A percentile compares a stretch with the other conserved stretches of the same genome.
Evolutionary conservation across 305 asterid genomes (phyloP).

Genomic region (Plantago rigida): DNA sequence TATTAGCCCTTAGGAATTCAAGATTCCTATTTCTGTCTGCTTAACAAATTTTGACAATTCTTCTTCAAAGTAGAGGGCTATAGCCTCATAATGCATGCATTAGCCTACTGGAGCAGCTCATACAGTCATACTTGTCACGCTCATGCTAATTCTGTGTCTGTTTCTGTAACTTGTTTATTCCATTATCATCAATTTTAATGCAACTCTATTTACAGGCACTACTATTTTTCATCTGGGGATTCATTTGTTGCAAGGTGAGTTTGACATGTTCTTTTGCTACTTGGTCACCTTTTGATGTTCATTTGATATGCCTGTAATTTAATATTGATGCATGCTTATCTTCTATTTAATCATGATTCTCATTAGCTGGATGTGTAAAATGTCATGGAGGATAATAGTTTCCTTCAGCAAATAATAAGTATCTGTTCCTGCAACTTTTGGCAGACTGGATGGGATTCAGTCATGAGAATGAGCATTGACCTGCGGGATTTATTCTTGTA

Average conservation of each 20-base stretch:
- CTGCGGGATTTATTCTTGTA: conserved; percentile 80
- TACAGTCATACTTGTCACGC: not conserved
- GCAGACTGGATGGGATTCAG: conserved; percentile 98
- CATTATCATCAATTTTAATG: conserved; percentile 21
- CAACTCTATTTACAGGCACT: conserved; percentile 45
- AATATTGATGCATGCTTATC: no score
- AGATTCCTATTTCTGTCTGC: no score
- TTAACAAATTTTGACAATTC: no score
- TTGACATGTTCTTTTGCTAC: conserved; percentile 20
- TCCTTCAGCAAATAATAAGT: conserved; percentile 18
- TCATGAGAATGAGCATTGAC: conserved; percentile 93
- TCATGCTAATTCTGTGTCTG: not conserved
- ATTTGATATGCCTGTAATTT: no score
- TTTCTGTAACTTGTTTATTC: conserved; percentile 3
- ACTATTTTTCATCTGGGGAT: conserved; percentile 75
- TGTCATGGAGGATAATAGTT: conserved; percentile 16
- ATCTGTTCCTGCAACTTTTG: conserved; percentile 25
- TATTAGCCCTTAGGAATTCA: no score
- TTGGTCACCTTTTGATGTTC: conserved; percentile 4
- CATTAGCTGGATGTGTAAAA: conserved; percentile 15
- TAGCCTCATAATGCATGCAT: no score
- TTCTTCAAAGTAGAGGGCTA: no score
- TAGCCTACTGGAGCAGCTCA: not conserved
- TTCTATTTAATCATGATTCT: no score
- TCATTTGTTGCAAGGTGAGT: conserved; percentile 85